Percentiles rank a stretch among this genome's conserved stretches.
Conservation (phyloP, 129 eudicot genomes). For the Saussurea involucrata region DNA sequence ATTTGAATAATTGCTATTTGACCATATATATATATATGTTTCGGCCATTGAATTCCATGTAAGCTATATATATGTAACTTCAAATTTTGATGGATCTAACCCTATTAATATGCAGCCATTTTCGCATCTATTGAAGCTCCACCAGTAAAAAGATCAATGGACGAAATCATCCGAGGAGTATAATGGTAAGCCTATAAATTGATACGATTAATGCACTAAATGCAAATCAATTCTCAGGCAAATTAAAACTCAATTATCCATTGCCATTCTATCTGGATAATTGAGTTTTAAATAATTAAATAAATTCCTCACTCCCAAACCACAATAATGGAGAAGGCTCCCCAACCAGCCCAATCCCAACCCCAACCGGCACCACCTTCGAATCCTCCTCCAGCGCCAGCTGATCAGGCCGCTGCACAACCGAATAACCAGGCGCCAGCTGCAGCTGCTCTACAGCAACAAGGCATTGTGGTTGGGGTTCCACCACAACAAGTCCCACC, state of each 20-base stretch:
- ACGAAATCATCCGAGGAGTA: not conserved
- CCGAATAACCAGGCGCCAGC: not conserved
- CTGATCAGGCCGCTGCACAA: not conserved
- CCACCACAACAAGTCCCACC: constrained; percentile 24
- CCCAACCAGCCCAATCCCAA: not conserved
- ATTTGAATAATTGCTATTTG: not conserved
- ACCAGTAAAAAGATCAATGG: constrained; percentile 24
- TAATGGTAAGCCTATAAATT: constrained; percentile 9
- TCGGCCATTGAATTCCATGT: constrained; percentile 8
- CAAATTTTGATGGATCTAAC: not conserved
- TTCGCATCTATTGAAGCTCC: not conserved
- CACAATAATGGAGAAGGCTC: constrained; percentile 27
- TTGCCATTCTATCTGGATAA: constrained; percentile 24
- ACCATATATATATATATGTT: not conserved
- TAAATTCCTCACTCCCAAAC: constrained; percentile 39
- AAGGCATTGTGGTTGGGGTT: constrained; percentile 20
- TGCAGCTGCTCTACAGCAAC: not conserved
- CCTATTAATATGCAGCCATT: constrained; percentile 28
- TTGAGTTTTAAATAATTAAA: constrained; percentile 24
- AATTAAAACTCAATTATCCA: constrained; percentile 41
- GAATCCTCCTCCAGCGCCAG: not conserved
- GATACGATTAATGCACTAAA: not conserved
- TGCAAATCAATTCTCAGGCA: constrained; percentile 15
- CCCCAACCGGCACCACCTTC: not conserved
- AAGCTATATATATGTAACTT: not conserved